Conservation (phyloP, 2,329 filamentous ascomycete species). For the Hypoxylon rubiginosum region DNA sequence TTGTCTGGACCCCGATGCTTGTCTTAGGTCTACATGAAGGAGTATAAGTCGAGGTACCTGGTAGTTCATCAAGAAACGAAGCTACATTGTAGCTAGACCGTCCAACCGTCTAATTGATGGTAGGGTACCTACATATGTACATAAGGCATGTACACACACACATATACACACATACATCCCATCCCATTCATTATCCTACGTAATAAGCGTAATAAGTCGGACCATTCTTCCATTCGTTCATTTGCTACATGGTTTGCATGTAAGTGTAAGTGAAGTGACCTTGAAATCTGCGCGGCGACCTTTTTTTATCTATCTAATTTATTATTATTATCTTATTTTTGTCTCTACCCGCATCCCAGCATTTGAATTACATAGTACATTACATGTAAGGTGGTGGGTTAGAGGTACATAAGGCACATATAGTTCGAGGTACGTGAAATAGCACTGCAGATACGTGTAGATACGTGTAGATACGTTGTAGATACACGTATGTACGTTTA, state of each 20-base stretch:
- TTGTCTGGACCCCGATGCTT: neutral
- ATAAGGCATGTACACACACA: neutral
- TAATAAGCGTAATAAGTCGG: constrained; percentile 3
- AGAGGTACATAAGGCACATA: too few species aligned
- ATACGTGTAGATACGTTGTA: constrained; percentile 5
- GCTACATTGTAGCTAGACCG: constrained; percentile 5
- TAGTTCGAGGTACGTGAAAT: neutral
- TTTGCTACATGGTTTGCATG: constrained; percentile 14
- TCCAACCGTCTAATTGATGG: constrained; percentile 27
- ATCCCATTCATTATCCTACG: constrained; percentile 26
- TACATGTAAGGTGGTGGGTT: constrained; percentile 2
- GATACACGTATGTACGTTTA: constrained; percentile 7
- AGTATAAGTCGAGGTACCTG: neutral
- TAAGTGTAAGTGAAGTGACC: constrained; percentile 13
- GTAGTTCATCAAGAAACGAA: constrained; percentile 10
- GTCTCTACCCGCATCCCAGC: constrained; percentile 10
- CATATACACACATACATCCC: constrained; percentile 16
- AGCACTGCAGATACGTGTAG: neutral
- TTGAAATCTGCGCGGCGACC: constrained; percentile 25
- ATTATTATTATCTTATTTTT: constrained; percentile 7
- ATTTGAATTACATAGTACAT: constrained; percentile 7
- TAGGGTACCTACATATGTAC: constrained; percentile 41
- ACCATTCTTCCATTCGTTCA: constrained; percentile 11
- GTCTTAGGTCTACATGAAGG: neutral
- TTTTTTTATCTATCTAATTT: neutral